Percentiles rank a stretch among this genome's conserved stretches.
Evolutionary conservation across 768 basidiomycete species (phyloP).

Genomic region (Coprinopsis strossmayeri): DNA sequence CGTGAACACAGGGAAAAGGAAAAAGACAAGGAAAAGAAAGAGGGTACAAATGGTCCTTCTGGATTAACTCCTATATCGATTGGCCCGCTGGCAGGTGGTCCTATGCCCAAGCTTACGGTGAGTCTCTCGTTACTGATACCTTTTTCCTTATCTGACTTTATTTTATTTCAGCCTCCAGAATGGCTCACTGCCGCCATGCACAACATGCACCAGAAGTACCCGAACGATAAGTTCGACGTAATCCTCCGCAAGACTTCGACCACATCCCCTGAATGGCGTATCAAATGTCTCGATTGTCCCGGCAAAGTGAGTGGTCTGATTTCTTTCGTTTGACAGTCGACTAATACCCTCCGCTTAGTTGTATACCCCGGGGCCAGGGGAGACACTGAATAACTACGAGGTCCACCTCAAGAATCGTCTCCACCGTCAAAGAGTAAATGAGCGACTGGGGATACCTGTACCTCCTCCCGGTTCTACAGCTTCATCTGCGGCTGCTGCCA

Average conservation of each 20-base stretch:
- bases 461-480: not conserved
- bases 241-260: conserved; percentile 55
- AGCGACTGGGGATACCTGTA: conserved; percentile 31
- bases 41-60: conserved; percentile 3
- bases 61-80: conserved; percentile 12
- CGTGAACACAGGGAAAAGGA: not conserved
- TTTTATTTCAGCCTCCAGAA: conserved; percentile 41
- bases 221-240: conserved; percentile 78
- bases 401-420: conserved; percentile 85
- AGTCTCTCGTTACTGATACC: not conserved
- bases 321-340: not conserved
- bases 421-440: conserved; percentile 70
- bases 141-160: not conserved
- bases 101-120: too few species aligned
- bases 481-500: not conserved
- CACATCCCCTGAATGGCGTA: conserved; percentile 79
- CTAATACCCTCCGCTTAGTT: conserved; percentile 37
- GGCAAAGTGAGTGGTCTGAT: conserved; percentile 62
- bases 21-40: not conserved
- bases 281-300: conserved; percentile 89
- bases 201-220: conserved; percentile 64
- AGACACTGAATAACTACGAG: conserved; percentile 85
- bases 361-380: conserved; percentile 86
- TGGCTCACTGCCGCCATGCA: conserved; percentile 72
- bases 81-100: conserved; percentile 3